A percentile compares a stretch with the other conserved stretches of the same genome.
phyloP scores from a whole-genome alignment of 2,329 filamentous ascomycete genomes.

The Microdochium paspali region DNA sequence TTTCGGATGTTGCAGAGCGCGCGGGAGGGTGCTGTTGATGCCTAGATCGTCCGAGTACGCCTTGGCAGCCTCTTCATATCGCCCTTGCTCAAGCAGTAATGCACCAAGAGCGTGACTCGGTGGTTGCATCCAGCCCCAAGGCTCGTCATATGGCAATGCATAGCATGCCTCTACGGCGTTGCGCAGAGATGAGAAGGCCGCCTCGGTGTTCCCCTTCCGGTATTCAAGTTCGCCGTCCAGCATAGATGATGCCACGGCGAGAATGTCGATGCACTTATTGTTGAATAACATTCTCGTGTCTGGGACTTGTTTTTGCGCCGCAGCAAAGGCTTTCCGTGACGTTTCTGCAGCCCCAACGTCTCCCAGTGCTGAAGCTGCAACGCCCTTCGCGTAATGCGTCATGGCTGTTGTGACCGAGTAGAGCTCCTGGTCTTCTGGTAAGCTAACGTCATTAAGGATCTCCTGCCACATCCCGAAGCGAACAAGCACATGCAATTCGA shows the following conservation, averaged over 20 bases:
- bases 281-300: conserved; percentile 57
- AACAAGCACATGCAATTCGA: conserved; percentile 60
- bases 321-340: conserved; percentile 39
- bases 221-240: conserved; percentile 68
- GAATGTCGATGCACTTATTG: conserved; percentile 54
- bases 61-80: conserved; percentile 41
- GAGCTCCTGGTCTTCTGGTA: conserved; percentile 49
- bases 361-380: conserved; percentile 44
- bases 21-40: conserved; percentile 46
- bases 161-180: conserved; percentile 52
- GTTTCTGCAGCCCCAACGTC: conserved; percentile 42
- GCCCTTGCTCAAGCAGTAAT: conserved; percentile 56
- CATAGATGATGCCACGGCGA: conserved; percentile 57
- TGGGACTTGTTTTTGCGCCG: conserved; percentile 42
- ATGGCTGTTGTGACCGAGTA: conserved; percentile 65
- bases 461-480: conserved; percentile 68
- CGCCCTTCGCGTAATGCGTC: conserved; percentile 56
- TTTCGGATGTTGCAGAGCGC: conserved; percentile 57
- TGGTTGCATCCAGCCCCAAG: conserved; percentile 75
- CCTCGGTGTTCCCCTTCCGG: conserved; percentile 45
- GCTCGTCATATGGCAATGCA: conserved; percentile 59
- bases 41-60: conserved; percentile 56
- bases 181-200: conserved; percentile 50
- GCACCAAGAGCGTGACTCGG: conserved; percentile 62
- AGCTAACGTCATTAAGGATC: conserved; percentile 37